phyloP scores from a whole-genome alignment of 108 stramenopile genomes.

The Nitzschia putrida region DNA sequence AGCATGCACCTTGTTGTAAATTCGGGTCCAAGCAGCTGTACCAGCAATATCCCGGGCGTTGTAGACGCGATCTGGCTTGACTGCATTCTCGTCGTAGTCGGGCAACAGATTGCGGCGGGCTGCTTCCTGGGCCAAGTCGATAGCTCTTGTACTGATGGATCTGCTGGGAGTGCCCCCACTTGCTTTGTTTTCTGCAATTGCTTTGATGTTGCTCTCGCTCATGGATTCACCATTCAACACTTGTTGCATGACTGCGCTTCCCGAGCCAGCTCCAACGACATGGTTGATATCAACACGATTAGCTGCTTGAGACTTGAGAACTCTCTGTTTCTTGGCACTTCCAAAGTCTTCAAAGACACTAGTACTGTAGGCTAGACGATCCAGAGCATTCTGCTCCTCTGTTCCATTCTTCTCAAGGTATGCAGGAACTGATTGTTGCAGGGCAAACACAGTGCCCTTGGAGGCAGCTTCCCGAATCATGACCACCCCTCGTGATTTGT shows the following conservation, averaged over 20 bases:
- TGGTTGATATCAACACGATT: conserved; percentile 78
- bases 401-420: conserved; percentile 45
- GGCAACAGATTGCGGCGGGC: conserved; percentile 68
- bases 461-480: conserved; percentile 57
- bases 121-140: conserved; percentile 54
- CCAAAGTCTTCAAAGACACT: conserved; percentile 81
- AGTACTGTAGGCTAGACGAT: conserved; percentile 35
- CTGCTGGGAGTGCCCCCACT: background rate
- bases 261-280: conserved; percentile 73
- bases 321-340: conserved; percentile 77
- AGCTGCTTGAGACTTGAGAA: conserved; percentile 69
- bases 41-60: conserved; percentile 59
- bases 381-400: background rate
- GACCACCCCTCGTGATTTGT: conserved; percentile 54
- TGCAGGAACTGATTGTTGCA: conserved; percentile 63
- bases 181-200: conserved; percentile 39
- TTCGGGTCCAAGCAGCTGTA: conserved; percentile 50
- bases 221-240: conserved; percentile 52
- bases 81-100: conserved; percentile 60
- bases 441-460: conserved; percentile 65
- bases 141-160: conserved; percentile 19
- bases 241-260: conserved; percentile 47
- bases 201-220: conserved; percentile 62
- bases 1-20: conserved; percentile 66
- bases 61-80: conserved; percentile 61